phyloP scores from a whole-genome alignment of 202 grass and related monocot species.

The Carex sylvatica region DNA sequence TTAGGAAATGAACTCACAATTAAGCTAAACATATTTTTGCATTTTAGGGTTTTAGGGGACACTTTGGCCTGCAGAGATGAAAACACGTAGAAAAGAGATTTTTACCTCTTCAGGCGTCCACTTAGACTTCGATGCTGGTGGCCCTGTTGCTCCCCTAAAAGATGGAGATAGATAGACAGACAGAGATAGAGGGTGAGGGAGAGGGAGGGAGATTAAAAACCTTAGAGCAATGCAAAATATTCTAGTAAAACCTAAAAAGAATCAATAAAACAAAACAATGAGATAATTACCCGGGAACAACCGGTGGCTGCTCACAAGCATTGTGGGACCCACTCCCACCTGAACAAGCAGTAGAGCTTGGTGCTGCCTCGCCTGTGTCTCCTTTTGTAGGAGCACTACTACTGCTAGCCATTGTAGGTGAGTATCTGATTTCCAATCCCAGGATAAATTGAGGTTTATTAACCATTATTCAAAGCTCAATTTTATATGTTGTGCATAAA shows the following conservation, averaged over 20 bases:
- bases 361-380: not conserved
- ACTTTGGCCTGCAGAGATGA: not conserved
- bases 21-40: not conserved
- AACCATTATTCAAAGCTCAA: slow-evolving; percentile 10
- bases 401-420: slow-evolving; percentile 29
- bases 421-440: not conserved
- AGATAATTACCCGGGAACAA: slow-evolving; percentile 54
- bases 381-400: slow-evolving; percentile 27
- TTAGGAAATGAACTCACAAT: not conserved
- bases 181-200: no score
- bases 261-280: not conserved
- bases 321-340: slow-evolving; percentile 40
- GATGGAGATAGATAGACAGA: not conserved
- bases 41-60: not conserved
- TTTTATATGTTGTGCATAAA: slow-evolving; percentile 2
- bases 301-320: slow-evolving; percentile 28
- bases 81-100: not conserved
- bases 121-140: slow-evolving; percentile 83
- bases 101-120: slow-evolving; percentile 89
- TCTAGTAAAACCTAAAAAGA: not conserved
- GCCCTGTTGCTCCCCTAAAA: slow-evolving; percentile 90
- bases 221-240: not conserved
- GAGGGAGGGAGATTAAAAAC: not conserved
- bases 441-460: not conserved
- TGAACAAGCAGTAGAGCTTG: slow-evolving; percentile 29